Evolutionary conservation across 129 eudicot species (phyloP).

Genomic region (Chrysanthemum seticuspe): DNA sequence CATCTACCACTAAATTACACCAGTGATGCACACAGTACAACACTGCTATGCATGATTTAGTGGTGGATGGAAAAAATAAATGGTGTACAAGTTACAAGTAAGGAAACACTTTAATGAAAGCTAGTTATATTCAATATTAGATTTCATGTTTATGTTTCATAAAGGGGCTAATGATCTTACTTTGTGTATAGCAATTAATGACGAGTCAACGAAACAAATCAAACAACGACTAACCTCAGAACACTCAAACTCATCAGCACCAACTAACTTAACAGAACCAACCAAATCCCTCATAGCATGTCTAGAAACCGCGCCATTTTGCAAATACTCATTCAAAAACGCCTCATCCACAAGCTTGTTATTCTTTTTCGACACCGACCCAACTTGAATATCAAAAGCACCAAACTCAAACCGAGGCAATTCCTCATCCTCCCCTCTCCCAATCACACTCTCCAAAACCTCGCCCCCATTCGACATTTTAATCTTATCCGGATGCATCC

Average conservation of each 20-base stretch:
- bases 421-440: slow-evolving; percentile 79
- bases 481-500: slow-evolving; percentile 75
- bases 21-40: too few relatives aligned
- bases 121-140: not conserved
- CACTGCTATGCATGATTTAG: too few relatives aligned
- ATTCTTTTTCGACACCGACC: slow-evolving; percentile 28
- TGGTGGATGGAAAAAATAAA: too few relatives aligned
- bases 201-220: not conserved
- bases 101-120: slow-evolving; percentile 9
- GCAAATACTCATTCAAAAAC: slow-evolving; percentile 49
- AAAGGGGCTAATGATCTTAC: not conserved
- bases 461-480: slow-evolving; percentile 84
- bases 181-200: slow-evolving; percentile 15
- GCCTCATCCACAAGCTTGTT: slow-evolving; percentile 39
- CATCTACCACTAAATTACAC: too few relatives aligned
- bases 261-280: slow-evolving; percentile 50
- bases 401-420: slow-evolving; percentile 67
- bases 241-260: slow-evolving; percentile 45
- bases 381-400: slow-evolving; percentile 58
- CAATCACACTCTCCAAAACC: slow-evolving; percentile 81
- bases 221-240: slow-evolving; percentile 49
- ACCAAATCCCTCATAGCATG: slow-evolving; percentile 77
- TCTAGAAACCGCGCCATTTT: slow-evolving; percentile 38
- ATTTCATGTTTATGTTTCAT: not conserved
- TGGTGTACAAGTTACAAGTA: slow-evolving; percentile 10